Conservation (phyloP, 805 yeast genomes). For the Metschnikowia proteae region DNA sequence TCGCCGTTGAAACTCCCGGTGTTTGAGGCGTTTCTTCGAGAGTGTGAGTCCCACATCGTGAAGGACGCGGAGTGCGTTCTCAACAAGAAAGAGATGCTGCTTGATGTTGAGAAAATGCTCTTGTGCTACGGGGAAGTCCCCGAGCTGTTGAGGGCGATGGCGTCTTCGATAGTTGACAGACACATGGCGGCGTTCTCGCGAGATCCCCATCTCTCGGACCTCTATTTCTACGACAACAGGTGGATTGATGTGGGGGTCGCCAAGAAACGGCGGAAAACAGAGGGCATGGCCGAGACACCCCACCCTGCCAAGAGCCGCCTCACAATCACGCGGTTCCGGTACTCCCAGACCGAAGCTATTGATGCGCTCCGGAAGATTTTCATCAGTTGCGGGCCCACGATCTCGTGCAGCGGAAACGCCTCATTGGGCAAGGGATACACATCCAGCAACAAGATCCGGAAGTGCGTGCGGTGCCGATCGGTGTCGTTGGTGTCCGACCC, state of each 20-base stretch:
- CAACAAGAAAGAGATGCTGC: slow-evolving; percentile 7
- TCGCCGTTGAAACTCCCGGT: slow-evolving; percentile 53
- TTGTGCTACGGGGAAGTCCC: slow-evolving; percentile 62
- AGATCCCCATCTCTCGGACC: slow-evolving; percentile 46
- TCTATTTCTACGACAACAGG: slow-evolving; percentile 60
- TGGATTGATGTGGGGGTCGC: slow-evolving; percentile 54
- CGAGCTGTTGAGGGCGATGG: slow-evolving; percentile 36
- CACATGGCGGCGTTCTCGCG: slow-evolving; percentile 42
- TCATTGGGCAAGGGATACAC: slow-evolving; percentile 13
- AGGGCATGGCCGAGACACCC: not conserved
- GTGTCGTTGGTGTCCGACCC: slow-evolving; percentile 41
- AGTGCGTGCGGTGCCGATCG: slow-evolving; percentile 42
- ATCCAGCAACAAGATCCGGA: slow-evolving; percentile 23
- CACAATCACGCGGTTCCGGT: slow-evolving; percentile 18
- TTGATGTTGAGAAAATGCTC: slow-evolving; percentile 57
- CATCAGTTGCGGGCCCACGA: slow-evolving; percentile 18
- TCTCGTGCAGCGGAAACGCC: slow-evolving; percentile 12
- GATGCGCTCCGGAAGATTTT: slow-evolving; percentile 39
- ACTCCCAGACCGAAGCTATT: slow-evolving; percentile 23
- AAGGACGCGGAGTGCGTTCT: slow-evolving; percentile 24
- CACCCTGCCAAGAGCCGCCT: not conserved
- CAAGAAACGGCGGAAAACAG: slow-evolving; percentile 1
- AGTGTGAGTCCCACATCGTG: slow-evolving; percentile 43
- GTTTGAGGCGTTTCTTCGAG: slow-evolving; percentile 61
- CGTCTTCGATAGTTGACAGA: slow-evolving; percentile 44